Evolutionary conservation across 768 basidiomycete genomes (phyloP), one percentile per base, ranked within the genome.

Genomic region (Mycena maculata): DNA sequence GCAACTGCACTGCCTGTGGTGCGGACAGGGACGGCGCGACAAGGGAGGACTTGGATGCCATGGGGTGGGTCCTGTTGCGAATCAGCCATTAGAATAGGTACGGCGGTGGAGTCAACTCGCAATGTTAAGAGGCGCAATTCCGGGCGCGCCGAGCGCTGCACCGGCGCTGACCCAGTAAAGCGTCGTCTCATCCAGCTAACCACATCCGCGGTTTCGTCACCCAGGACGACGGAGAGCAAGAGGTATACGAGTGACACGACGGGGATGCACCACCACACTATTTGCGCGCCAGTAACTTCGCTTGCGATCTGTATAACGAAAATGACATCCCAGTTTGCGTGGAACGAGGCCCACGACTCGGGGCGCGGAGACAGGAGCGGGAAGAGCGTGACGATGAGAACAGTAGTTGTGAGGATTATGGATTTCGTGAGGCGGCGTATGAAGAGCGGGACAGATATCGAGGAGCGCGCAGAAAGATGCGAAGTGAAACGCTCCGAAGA

Each of bases 241-340:
- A 85, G 75, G 60, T 80, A 84, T 4, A 79, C 67, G 2, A 83
- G 23, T 3, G 85, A 84, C 12, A 84, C 59, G 0, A 73, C 75
- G 9, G 82, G 80, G 33, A 83, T 57, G 2, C 76, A 71, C 83
- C 83, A 84, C 84, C 85, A 87, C 0, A 54, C 67, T 30, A 79
- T 57, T 44, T 73, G 67, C 25, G 79, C 77, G 50, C 69, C 72
- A 31, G 50, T 63, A 13, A 80, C 55, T 3, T 78, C 77, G n/a
- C 72, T 60, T 52, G 54, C 15, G 28, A 71, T 54, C 63, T 57
- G 33, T 3, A 82, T 54, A 16, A 83, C 76, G 20, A 78, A 72
- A 38, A 89, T 77, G 3, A 78, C 70, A 3, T 67, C n/a, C 9
- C 30, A 72, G 66, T 83, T 64, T 53, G 68, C 76, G 57, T 85